Evolutionary conservation across 2,329 filamentous ascomycete species (phyloP), one percentile per base, ranked within the genome.

Genomic region (Botryotinia narcissicola): DNA sequence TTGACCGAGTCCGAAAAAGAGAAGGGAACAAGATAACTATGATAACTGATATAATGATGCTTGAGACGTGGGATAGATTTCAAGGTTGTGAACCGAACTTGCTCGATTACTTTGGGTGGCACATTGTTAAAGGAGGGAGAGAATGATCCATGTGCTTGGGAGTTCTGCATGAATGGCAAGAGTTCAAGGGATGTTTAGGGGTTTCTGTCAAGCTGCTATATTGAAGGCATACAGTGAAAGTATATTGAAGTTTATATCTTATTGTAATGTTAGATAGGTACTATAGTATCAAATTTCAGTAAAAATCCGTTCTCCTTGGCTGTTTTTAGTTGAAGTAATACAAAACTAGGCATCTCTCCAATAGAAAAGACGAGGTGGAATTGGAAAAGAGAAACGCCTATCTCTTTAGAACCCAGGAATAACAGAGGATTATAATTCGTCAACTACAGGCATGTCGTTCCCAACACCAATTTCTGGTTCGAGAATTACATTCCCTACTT

Each of bases 401-500:
- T 20, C 64, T 57, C 29, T 68, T 18, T n/a, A 7, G 29, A 57
- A 32, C 37, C 35, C 25, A 32, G 10, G 12, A 69, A 69, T 16
- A 37, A 57, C 37, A 37, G 25, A 69, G 1, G 22, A 69, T 69
- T 40, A 69, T 18, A 69, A 32, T 42, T 69, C 66, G 40, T 57
- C 25, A 42, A 69, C 48, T 20, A 69, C 48, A 69, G 66, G 66
- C 25, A 57, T 44, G 32, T 69, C 66, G 14, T 20, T 51, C 32
- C 66, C 66, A 32, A 69, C 18, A 42, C 66, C 48, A 57, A 57
- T 69, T 18, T 69, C 66, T 1, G n/a, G 7, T 8, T 69, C 48
- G 54, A 32, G n/a, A 57, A 42, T 48, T 42, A 68, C 18, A 25
- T 42, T 57, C 29, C 18, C 66, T 42, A 29, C 37, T n/a, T 69